Evolutionary conservation across 169 alveolate species (phyloP).

Genomic region (Eimeria sp.): DNA sequence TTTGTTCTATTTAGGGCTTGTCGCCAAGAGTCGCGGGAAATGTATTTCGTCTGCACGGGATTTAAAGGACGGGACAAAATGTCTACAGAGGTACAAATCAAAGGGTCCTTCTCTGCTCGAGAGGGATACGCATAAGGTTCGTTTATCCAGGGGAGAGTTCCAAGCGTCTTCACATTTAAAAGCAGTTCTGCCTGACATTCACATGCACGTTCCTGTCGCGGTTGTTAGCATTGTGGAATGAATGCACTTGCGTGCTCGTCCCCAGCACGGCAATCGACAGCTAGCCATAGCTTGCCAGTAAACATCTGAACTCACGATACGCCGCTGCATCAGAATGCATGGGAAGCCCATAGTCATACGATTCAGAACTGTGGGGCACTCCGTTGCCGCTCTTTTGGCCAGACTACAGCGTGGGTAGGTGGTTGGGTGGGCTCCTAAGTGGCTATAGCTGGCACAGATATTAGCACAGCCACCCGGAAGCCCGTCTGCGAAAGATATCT

Average conservation of each 20-base stretch:
- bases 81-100: slow-evolving; percentile 80
- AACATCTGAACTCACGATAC: neutral
- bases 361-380: neutral
- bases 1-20: slow-evolving; percentile 76
- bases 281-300: neutral
- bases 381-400: neutral
- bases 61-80: slow-evolving; percentile 82
- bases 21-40: slow-evolving; percentile 84
- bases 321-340: neutral
- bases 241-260: neutral
- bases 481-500: neutral
- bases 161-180: neutral
- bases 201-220: no score
- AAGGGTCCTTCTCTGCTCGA: slow-evolving; percentile 79
- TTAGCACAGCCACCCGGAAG: neutral
- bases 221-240: neutral
- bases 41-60: slow-evolving; percentile 83
- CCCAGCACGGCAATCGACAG: neutral
- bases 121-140: slow-evolving; percentile 74
- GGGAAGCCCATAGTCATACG: neutral
- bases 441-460: neutral
- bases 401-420: neutral
- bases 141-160: neutral
- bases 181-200: no score
- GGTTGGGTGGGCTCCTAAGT: neutral